Conservation (phyloP, 2,329 filamentous ascomycete genomes). For the Berkeleyomyces rouxiae region DNA sequence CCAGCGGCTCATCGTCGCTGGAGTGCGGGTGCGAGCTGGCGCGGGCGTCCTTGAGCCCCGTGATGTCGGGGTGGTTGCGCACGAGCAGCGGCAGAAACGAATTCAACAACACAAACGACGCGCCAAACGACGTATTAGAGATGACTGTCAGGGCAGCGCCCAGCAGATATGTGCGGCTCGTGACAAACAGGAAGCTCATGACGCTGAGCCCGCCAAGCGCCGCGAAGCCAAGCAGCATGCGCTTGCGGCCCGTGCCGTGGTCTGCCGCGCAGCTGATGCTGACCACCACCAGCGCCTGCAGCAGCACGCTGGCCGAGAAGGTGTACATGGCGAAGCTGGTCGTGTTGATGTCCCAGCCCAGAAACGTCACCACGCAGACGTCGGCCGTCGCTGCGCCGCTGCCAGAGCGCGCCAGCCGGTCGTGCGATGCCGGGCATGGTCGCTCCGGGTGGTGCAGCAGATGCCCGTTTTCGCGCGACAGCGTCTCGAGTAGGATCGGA, state of each 20-base stretch:
- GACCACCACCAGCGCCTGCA: conserved; percentile 82
- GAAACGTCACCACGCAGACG: conserved; percentile 68
- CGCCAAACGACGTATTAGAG: conserved; percentile 85
- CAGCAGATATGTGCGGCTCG: conserved; percentile 58
- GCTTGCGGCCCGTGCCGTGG: conserved; percentile 83
- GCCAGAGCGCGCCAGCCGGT: conserved; percentile 21
- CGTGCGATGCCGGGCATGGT: conserved; percentile 54
- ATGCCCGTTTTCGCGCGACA: conserved; percentile 83
- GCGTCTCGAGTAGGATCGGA: conserved; percentile 82
- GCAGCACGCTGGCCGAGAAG: conserved; percentile 77
- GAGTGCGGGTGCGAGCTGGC: conserved; percentile 16
- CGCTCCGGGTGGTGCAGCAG: conserved; percentile 59
- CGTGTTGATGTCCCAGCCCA: conserved; percentile 81
- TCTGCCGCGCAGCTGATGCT: conserved; percentile 94
- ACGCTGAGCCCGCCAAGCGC: conserved; percentile 65
- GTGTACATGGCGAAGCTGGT: conserved; percentile 98
- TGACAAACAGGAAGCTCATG: conserved; percentile 74
- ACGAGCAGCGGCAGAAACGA: conserved; percentile 87
- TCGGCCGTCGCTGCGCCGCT: conserved; percentile 16
- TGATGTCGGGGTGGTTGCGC: conserved; percentile 52
- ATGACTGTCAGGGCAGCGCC: conserved; percentile 74
- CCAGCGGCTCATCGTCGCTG: conserved; percentile 15
- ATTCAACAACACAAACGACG: conserved; percentile 88
- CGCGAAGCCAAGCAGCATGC: conserved; percentile 69
- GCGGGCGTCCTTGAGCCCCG: conserved; percentile 3